A percentile compares a stretch with the other conserved stretches of the same genome.
Conservation (phyloP, 2,329 filamentous ascomycete genomes). For the Clonostachys sp. region DNA sequence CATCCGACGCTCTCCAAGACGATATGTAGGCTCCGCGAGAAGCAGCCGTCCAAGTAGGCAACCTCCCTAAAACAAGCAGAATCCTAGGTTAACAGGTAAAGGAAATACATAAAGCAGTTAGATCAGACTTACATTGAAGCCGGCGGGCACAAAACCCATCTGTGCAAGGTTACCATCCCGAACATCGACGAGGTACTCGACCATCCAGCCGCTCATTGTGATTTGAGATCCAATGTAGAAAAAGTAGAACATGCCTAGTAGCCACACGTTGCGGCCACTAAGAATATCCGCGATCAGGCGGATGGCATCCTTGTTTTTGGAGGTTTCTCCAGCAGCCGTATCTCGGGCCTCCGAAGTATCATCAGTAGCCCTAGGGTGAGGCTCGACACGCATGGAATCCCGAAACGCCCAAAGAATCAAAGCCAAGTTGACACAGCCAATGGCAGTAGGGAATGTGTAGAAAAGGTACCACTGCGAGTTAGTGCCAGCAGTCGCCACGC, state of each 20-base stretch:
- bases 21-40: constrained; percentile 54
- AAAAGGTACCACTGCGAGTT: constrained; percentile 46
- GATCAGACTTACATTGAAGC: constrained; percentile 37
- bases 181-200: constrained; percentile 58
- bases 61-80: constrained; percentile 30
- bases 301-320: constrained; percentile 25
- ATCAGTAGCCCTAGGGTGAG: constrained; percentile 6
- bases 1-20: constrained; percentile 56
- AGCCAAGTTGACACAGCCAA: constrained; percentile 44
- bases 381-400: constrained; percentile 32
- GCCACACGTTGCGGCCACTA: constrained; percentile 43
- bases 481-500: constrained; percentile 33
- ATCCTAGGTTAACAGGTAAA: background rate
- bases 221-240: constrained; percentile 53
- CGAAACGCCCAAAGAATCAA: constrained; percentile 43
- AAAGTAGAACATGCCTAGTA: constrained; percentile 59
- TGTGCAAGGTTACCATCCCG: constrained; percentile 49
- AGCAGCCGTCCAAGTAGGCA: constrained; percentile 50
- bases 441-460: constrained; percentile 48
- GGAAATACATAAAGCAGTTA: background rate
- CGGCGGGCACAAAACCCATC: constrained; percentile 59
- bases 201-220: constrained; percentile 58
- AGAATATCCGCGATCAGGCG: constrained; percentile 39
- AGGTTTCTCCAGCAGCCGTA: background rate
- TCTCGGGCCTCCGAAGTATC: background rate